A percentile compares a stretch with the other conserved stretches of the same genome.
Conservation (phyloP, 345 rosid genomes). For the Eucalyptus guilfoylei region DNA sequence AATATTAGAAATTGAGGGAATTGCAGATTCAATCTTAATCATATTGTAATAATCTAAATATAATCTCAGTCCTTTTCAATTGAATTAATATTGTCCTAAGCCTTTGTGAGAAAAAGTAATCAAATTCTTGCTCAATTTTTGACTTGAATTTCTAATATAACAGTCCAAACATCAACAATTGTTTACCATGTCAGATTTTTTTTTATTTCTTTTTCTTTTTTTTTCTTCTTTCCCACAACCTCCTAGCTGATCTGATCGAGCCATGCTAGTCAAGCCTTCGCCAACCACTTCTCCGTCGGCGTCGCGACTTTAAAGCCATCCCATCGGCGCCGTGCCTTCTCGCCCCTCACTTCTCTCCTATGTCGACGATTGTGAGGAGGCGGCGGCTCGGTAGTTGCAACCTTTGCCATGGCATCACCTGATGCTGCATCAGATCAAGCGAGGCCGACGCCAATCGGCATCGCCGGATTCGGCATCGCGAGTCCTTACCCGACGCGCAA, state of each 20-base stretch:
- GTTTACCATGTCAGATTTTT: neutral
- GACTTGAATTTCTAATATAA: neutral
- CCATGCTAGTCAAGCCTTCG: neutral
- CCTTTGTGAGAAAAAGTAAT: neutral
- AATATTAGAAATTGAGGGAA: neutral
- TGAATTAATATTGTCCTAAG: neutral
- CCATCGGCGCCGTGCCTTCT: neutral
- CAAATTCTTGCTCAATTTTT: neutral
- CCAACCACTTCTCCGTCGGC: neutral
- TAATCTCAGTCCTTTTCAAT: neutral
- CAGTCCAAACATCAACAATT: neutral
- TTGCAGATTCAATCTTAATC: neutral
- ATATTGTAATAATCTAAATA: neutral
- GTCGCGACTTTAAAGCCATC: neutral
- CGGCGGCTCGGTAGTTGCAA: neutral
- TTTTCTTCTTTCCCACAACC: neutral
- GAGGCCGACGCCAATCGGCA: rapidly evolving
- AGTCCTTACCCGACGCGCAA: neutral
- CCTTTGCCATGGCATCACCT: neutral
- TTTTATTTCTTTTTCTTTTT: neutral
- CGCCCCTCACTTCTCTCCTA: neutral
- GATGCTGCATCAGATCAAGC: neutral
- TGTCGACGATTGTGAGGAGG: neutral
- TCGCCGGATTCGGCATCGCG: neutral
- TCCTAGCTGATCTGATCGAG: neutral